A percentile compares a stretch with the other conserved stretches of the same genome.
Evolutionary conservation across 176 grass and related monocot species (phyloP).

Genomic region (Juncus inflexus): DNA sequence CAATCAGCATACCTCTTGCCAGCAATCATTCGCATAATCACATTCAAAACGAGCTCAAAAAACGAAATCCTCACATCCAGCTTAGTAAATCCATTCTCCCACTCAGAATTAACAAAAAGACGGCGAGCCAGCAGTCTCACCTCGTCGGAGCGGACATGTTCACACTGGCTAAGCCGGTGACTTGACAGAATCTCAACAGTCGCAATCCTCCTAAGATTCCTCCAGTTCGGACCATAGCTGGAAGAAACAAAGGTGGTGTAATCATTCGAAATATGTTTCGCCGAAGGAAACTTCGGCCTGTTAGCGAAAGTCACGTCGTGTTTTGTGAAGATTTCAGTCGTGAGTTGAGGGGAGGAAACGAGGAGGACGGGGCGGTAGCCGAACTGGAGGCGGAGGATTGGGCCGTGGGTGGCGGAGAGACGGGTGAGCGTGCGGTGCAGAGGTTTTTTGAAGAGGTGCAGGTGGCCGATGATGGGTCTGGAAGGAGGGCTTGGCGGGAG

Average conservation of each 20-base stretch:
- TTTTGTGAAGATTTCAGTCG: conserved; percentile 54
- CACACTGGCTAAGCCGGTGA: conserved; percentile 28
- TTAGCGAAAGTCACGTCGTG: conserved; percentile 53
- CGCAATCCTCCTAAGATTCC: conserved; percentile 46
- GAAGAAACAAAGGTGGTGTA: conserved; percentile 26
- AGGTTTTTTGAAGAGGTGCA: conserved; percentile 51
- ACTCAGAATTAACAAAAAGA: conserved; percentile 12
- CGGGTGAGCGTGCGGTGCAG: conserved; percentile 36
- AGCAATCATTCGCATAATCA: conserved; percentile 58
- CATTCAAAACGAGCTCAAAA: conserved; percentile 53
- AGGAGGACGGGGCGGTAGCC: conserved; percentile 45
- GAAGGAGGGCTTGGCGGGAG: conserved; percentile 45
- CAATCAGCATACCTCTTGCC: conserved; percentile 33
- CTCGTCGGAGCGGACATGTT: conserved; percentile 31
- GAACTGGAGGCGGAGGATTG: conserved; percentile 43
- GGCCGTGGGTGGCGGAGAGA: conserved; percentile 38
- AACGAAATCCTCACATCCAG: conserved; percentile 52
- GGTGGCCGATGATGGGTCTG: conserved; percentile 54
- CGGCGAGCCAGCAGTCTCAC: conserved; percentile 33
- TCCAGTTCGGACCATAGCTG: conserved; percentile 45
- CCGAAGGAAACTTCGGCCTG: conserved; percentile 39
- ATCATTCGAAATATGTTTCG: conserved; percentile 20
- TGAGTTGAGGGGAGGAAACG: conserved; percentile 27
- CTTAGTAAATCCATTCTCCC: background rate
- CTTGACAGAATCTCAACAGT: conserved; percentile 49